Evolutionary conservation across 148 eudicot species (phyloP).

Genomic region (Chenopodium suecicum): DNA sequence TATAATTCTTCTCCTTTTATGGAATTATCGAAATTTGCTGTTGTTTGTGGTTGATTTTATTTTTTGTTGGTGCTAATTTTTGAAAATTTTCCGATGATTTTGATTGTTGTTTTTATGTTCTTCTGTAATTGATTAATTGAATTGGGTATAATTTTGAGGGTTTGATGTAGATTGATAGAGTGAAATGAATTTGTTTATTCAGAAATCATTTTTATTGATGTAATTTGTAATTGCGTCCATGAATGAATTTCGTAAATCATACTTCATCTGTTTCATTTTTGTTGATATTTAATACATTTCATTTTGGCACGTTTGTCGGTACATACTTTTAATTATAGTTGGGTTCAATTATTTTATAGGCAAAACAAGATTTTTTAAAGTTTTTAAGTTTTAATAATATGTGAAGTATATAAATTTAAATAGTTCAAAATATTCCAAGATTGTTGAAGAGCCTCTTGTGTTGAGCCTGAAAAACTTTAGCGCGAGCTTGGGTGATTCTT

Average conservation of each 20-base stretch:
- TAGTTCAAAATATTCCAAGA: not conserved
- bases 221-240: not conserved
- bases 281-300: too few relatives aligned
- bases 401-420: too few relatives aligned
- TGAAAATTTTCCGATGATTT: not conserved
- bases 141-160: not conserved
- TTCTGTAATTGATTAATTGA: not conserved
- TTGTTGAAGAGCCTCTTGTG: too few relatives aligned
- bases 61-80: too few relatives aligned
- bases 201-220: not conserved
- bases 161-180: not conserved
- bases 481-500: not conserved
- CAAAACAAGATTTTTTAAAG: too few relatives aligned
- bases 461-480: too few relatives aligned
- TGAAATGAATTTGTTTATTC: not conserved
- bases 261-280: too few relatives aligned
- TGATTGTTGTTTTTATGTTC: not conserved
- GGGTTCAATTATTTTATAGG: too few relatives aligned
- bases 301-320: too few relatives aligned
- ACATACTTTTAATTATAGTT: too few relatives aligned
- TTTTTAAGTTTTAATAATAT: too few relatives aligned
- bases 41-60: not conserved
- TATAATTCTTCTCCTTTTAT: not conserved
- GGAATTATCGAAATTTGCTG: not conserved
- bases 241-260: not conserved